Evolutionary conservation across 371 early-diverging fungal genomes (phyloP), one percentile per base, ranked within the genome.

Genomic region (Haplosporangium sp.): DNA sequence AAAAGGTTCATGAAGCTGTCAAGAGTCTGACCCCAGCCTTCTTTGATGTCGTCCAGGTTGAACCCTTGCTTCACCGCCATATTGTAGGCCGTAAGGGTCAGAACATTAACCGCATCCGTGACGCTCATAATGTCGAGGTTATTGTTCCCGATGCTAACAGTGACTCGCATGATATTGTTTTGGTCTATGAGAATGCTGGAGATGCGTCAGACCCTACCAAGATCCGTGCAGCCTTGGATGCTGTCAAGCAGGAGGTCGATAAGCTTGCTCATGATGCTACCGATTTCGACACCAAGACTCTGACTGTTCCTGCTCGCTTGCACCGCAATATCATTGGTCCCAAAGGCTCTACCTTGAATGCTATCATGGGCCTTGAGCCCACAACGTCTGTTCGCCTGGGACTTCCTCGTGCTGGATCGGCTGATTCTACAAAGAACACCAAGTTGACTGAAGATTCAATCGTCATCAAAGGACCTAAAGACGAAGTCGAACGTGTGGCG

Each of bases 31-130:
- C 69, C 13, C 70, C 83, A 56, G 42, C 64, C 4, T 58, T 88
- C 74, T 92, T 96, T 74, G 88, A 88, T 59, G 85, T 88, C 52
- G 91, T 94, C 58, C 88, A 91, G 37, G 89, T 97, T 39, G 94
- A 95, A 61, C 90, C 91, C 56, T 92, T 92, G 47, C 84, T 96
- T 64, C 95, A 95, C 79, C 88, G 92, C 45, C 91, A 91, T 83
- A 91, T 97, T 61, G 85, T 91, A 37, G 94, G 95, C 40, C 91
- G 91, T 69, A 92, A 92, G 64, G 95, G 94, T n/a, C 87, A 89
- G 71, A 93, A 92, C 75, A 85, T 95, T 10, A 86, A 88, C 44
- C 92, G 92, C 35, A 85, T 93, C 76, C 90, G 90, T 68, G 84
- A 90, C 3, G 81, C 86, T 40, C 88, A 91, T 57, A 75, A 83